Evolutionary conservation across 2,329 filamentous ascomycete species (phyloP).

Genomic region (Phyllosticta citribraziliensis): DNA sequence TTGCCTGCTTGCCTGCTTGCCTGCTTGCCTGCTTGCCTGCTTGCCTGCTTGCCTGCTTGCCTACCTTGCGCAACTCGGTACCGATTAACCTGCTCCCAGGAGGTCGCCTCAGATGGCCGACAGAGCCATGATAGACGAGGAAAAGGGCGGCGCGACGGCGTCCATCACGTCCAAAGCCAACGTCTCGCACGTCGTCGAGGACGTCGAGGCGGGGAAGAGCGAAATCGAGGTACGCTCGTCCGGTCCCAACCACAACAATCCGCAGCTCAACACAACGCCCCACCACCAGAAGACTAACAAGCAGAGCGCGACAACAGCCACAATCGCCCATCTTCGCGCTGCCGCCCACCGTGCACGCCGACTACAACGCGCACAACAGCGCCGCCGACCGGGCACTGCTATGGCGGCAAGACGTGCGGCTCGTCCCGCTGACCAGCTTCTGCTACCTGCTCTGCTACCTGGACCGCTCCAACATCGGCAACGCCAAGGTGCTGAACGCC

Average conservation of each 20-base stretch:
- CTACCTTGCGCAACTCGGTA: too few species aligned
- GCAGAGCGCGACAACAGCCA: too few species aligned
- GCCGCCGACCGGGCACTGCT: slow-evolving; percentile 7
- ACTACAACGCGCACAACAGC: slow-evolving; percentile 7
- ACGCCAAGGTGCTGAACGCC: slow-evolving; percentile 52
- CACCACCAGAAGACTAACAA: too few species aligned
- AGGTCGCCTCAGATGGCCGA: too few species aligned
- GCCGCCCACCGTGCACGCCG: not conserved
- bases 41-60: too few species aligned
- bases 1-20: too few species aligned
- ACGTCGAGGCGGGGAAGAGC: not conserved
- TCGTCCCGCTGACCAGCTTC: slow-evolving; percentile 52
- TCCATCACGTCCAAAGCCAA: not conserved
- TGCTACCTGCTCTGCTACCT: slow-evolving; percentile 62
- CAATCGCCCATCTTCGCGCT: not conserved
- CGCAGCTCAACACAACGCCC: not conserved
- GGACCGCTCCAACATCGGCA: slow-evolving; percentile 52
- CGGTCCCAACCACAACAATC: not conserved
- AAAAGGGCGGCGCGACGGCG: not conserved
- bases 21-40: too few species aligned
- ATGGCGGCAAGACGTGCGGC: slow-evolving; percentile 46
- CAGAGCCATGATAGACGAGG: too few species aligned
- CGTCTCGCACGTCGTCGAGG: not conserved
- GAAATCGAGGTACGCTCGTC: not conserved
- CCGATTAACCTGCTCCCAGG: too few species aligned